Conservation (phyloP, 75 land plant genomes). For the Chamaecyparis obtusa region DNA sequence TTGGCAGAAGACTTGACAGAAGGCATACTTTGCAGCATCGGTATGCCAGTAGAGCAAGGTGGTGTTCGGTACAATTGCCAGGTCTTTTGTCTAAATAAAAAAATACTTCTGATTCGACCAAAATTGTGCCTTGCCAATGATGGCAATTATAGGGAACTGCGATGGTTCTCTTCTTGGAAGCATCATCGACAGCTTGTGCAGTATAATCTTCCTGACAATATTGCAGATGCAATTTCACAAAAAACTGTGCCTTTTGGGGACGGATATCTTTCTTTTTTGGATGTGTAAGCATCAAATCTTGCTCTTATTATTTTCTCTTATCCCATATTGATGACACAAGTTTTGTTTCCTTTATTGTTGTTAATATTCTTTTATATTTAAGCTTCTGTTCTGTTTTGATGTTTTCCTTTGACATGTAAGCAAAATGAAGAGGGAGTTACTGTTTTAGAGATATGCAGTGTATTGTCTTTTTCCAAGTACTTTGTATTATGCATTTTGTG, state of each 20-base stretch:
- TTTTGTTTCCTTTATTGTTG: neutral
- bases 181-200: conserved; percentile 68
- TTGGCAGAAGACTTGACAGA: conserved; percentile 79
- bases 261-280: conserved; percentile 79
- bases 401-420: neutral
- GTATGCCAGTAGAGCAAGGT: conserved; percentile 79
- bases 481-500: neutral
- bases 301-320: neutral
- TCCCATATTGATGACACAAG: neutral
- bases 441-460: neutral
- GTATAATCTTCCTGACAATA: conserved; percentile 61
- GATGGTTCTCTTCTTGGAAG: conserved; percentile 98
- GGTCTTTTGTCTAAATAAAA: conserved; percentile 81
- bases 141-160: conserved; percentile 92
- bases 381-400: neutral
- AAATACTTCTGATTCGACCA: conserved; percentile 91
- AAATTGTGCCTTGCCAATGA: conserved; percentile 95
- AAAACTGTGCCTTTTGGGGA: conserved; percentile 84
- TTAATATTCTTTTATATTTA: neutral
- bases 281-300: conserved; percentile 59
- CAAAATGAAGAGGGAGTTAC: neutral
- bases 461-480: neutral
- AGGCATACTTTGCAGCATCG: conserved; percentile 88
- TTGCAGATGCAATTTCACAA: conserved; percentile 65
- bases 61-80: conserved; percentile 96